Evolutionary conservation across 805 yeast species (phyloP).

Genomic region (Citeromyces nyonsensis): DNA sequence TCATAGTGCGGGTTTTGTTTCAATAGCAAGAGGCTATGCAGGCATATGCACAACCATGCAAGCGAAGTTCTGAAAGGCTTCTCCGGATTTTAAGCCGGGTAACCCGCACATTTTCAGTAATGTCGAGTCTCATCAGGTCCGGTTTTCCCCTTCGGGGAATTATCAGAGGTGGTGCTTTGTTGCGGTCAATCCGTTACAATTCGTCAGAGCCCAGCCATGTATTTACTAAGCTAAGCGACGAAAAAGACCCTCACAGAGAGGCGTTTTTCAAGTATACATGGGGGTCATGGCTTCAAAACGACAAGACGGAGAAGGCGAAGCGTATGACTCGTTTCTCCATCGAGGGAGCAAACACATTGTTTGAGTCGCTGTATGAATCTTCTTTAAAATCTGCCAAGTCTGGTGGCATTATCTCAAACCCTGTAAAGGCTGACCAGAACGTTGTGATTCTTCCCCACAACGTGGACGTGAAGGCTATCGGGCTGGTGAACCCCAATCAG

Average conservation of each 20-base stretch:
- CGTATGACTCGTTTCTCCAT: slow-evolving; percentile 75
- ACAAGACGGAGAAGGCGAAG: slow-evolving; percentile 53
- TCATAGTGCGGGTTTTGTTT: no score
- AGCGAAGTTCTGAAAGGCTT: slow-evolving; percentile 1
- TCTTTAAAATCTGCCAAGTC: slow-evolving; percentile 17
- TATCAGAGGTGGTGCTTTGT: slow-evolving; percentile 1
- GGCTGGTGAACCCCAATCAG: slow-evolving; percentile 25
- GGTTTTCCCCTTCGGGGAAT: background rate
- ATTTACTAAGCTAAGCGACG: slow-evolving; percentile 43
- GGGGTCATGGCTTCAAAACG: slow-evolving; percentile 90
- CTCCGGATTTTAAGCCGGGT: slow-evolving; percentile 2
- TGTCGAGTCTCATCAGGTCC: background rate
- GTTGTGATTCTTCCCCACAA: slow-evolving; percentile 27
- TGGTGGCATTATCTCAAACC: slow-evolving; percentile 7
- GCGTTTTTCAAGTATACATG: slow-evolving; percentile 79
- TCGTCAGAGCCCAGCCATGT: slow-evolving; percentile 13
- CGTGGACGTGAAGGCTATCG: slow-evolving; percentile 22
- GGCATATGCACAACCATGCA: background rate
- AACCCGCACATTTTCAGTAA: background rate
- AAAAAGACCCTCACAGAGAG: slow-evolving; percentile 50
- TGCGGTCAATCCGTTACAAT: slow-evolving; percentile 4
- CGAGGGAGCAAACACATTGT: slow-evolving; percentile 50
- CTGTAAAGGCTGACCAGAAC: slow-evolving; percentile 11
- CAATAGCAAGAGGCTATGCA: no score
- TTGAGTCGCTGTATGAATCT: slow-evolving; percentile 24